Conservation (phyloP, 345 rosid species). For the Rhizophora mangle region DNA sequence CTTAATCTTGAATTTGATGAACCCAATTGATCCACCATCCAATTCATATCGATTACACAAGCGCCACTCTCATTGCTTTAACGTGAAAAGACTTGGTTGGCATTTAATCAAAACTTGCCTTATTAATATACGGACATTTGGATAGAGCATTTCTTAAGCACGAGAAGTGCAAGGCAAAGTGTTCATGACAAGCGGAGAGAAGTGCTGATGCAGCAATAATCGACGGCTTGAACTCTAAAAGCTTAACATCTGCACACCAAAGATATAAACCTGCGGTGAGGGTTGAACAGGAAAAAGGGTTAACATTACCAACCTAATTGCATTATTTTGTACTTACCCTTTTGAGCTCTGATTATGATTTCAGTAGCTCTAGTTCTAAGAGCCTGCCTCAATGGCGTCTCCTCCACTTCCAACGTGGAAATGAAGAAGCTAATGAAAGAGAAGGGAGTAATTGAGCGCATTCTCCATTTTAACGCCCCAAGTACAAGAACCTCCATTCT, state of each 20-base stretch:
- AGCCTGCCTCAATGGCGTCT: constrained; percentile 37
- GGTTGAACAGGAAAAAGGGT: neutral
- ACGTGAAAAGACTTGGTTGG: neutral
- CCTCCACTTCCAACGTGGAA: constrained; percentile 40
- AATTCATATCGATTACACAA: too few species aligned
- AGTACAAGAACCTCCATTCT: constrained; percentile 60
- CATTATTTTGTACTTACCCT: constrained; percentile 24
- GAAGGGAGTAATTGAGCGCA: constrained; percentile 71
- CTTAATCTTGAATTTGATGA: neutral
- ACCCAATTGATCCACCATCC: neutral
- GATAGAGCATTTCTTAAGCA: constrained; percentile 35
- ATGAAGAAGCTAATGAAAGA: constrained; percentile 50
- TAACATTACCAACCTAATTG: neutral
- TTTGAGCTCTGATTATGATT: constrained; percentile 48
- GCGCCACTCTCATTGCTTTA: neutral
- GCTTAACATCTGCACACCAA: constrained; percentile 38
- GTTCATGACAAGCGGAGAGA: constrained; percentile 50
- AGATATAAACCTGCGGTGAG: neutral
- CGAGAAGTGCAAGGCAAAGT: constrained; percentile 47
- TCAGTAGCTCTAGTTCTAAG: constrained; percentile 47
- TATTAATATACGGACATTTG: constrained; percentile 34
- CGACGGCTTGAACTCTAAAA: constrained; percentile 63
- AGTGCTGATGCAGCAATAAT: constrained; percentile 57
- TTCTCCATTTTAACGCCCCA: constrained; percentile 59
- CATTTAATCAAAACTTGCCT: constrained; percentile 30